Evolutionary conservation across 1,284 basidiomycete genomes (phyloP).

Genomic region (Xerocomus nothofagi): DNA sequence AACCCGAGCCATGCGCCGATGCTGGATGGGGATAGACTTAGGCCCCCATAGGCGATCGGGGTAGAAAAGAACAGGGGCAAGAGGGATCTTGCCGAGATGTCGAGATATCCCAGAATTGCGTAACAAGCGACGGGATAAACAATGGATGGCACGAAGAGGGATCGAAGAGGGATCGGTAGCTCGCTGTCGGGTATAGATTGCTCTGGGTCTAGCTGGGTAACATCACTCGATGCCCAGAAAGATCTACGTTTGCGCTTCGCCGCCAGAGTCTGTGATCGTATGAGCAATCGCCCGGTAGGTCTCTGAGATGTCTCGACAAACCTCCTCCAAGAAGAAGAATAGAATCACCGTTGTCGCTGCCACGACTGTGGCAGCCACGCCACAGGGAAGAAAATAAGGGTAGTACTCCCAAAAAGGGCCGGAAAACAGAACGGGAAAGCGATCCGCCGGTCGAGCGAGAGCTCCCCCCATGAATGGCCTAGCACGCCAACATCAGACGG

Average conservation of each 20-base stretch:
- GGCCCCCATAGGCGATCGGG: conserved; percentile 53
- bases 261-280: conserved; percentile 16
- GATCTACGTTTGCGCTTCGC: conserved; percentile 6
- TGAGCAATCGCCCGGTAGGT: conserved; percentile 4
- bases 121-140: conserved; percentile 60
- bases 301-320: conserved; percentile 20
- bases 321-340: conserved; percentile 48
- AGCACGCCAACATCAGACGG: not conserved
- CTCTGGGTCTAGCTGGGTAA: conserved; percentile 5
- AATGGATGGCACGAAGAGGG: conserved; percentile 48
- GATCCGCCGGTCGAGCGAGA: conserved; percentile 45
- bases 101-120: conserved; percentile 54
- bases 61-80: conserved; percentile 61
- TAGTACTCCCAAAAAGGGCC: conserved; percentile 27
- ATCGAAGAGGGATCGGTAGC: conserved; percentile 39
- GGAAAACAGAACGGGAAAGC: conserved; percentile 24
- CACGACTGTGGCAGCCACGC: conserved; percentile 22
- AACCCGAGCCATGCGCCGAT: conserved; percentile 50
- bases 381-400: conserved; percentile 28
- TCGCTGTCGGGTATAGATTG: not conserved
- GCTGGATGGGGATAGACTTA: conserved; percentile 46
- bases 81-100: conserved; percentile 53
- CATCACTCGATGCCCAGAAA: not conserved
- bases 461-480: conserved; percentile 51
- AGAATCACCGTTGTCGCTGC: conserved; percentile 34